Base-by-base conservation (phyloP, 768 basidiomycete genomes). In the Hypholoma sublateritium region DNA sequence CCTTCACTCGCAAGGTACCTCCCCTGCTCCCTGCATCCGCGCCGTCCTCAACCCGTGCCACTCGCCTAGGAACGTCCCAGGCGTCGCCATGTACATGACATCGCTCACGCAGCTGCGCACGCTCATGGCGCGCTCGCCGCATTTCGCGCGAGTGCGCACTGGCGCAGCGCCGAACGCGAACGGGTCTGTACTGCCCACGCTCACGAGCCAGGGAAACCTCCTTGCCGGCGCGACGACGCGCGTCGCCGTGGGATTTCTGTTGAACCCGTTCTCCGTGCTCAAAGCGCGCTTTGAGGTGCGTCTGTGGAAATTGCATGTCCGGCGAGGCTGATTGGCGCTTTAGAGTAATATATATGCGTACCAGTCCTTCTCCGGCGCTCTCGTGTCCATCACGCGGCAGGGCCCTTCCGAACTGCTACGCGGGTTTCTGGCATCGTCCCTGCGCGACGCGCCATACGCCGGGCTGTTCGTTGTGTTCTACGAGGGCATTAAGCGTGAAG, bases 401-500 rank as follows among this genome's bases (percentile, higher is more conserved):
- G 93, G 95, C 2, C 85, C 91, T 4, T 81, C 85, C 21, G 93
- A 93, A 60, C 76, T 95, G 25, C 84, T 95, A 65, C 88, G 91
- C 46, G 95, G 95, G 0, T 88, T 94, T 66, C 64, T 89, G 21
- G 91, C 94, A 1, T 93, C 93, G 1, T 90, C 94, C 1, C 77
- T 95, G n/a, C 83, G 95, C 46, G 95, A 98, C 69, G 95, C 94
- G 12, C 95, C 95, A 0, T 94, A 95, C 64, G 93, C 95, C 1
- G 95, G 95, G 3, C 71, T 97, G 5, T 98, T 95, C 64, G 77
- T 96, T 35, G 82, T 93, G 2, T 84, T 88, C 57, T 98, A 98
- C 66, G 95, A 98, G 71, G 83, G 84, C 44, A 82, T 92, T 59
- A 98, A 98, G 69, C 77, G 79, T 49, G 82, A 91, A 64, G 75